Evolutionary conservation across 2,329 filamentous ascomycete genomes (phyloP).

Genomic region (Cytospora piceicola): DNA sequence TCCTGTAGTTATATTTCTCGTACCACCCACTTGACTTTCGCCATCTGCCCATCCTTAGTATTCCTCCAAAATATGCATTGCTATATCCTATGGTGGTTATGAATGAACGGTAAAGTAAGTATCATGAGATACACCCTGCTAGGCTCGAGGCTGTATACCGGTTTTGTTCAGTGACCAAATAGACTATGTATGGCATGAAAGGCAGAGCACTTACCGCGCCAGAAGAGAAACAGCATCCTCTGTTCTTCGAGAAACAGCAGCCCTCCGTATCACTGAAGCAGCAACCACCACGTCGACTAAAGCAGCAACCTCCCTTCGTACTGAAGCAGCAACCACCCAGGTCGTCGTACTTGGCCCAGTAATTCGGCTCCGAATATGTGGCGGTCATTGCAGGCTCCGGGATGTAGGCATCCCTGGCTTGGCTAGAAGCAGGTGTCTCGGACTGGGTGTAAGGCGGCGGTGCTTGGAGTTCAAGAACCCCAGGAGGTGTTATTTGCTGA

Average conservation of each 20-base stretch:
- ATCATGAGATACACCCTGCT: no score
- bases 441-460: conserved; percentile 25
- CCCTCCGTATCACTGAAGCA: conserved; percentile 25
- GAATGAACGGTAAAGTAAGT: no score
- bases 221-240: not conserved
- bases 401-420: not conserved
- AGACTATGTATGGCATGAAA: not conserved
- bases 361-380: not conserved
- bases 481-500: not conserved
- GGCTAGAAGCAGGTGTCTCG: not conserved
- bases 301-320: conserved; percentile 24
- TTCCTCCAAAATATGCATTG: no score
- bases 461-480: not conserved
- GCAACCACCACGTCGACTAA: conserved; percentile 23
- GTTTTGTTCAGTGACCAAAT: not conserved
- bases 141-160: not conserved
- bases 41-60: no score
- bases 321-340: conserved; percentile 15
- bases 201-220: not conserved
- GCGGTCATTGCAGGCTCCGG: conserved; percentile 6
- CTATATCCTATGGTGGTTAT: no score
- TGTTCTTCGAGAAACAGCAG: conserved; percentile 21
- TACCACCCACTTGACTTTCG: no score
- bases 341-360: conserved; percentile 12
- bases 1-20: no score